Evolutionary conservation across 2,329 filamentous ascomycete genomes (phyloP).

Genomic region (Paecilomyces formosus): DNA sequence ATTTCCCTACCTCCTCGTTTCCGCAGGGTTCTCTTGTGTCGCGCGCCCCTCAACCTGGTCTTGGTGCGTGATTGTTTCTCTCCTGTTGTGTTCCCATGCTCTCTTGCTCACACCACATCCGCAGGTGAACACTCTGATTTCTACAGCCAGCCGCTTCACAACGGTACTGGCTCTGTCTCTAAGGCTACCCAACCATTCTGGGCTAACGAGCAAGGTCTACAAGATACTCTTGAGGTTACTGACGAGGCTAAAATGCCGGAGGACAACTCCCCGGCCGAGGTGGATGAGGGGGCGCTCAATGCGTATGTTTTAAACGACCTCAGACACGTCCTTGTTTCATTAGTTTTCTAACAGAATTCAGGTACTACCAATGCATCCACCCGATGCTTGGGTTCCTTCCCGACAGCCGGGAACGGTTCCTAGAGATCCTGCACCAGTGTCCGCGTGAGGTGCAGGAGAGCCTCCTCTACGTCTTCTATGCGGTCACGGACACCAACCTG

Average conservation of each 20-base stretch:
- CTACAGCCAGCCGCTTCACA: conserved; percentile 6
- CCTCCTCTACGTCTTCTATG: conserved; percentile 32
- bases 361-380: conserved; percentile 36
- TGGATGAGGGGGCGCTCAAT: conserved; percentile 34
- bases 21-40: conserved; percentile 30
- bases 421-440: conserved; percentile 31
- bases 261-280: conserved; percentile 25
- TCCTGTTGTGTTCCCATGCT: background rate
- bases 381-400: conserved; percentile 34
- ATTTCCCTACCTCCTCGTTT: conserved; percentile 35
- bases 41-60: conserved; percentile 26
- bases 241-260: conserved; percentile 25
- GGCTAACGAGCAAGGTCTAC: conserved; percentile 25
- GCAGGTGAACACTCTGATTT: conserved; percentile 8
- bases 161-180: conserved; percentile 29
- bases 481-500: conserved; percentile 30
- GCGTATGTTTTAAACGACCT: conserved; percentile 20
- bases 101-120: conserved; percentile 2
- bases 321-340: background rate
- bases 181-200: conserved; percentile 34
- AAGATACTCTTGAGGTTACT: conserved; percentile 22
- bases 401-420: conserved; percentile 29
- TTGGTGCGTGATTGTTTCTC: conserved; percentile 16
- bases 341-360: conserved; percentile 13
- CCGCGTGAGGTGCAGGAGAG: conserved; percentile 33